Evolutionary conservation across 106 monocot genomes (phyloP).

Genomic region (Dendrobium officinale): DNA sequence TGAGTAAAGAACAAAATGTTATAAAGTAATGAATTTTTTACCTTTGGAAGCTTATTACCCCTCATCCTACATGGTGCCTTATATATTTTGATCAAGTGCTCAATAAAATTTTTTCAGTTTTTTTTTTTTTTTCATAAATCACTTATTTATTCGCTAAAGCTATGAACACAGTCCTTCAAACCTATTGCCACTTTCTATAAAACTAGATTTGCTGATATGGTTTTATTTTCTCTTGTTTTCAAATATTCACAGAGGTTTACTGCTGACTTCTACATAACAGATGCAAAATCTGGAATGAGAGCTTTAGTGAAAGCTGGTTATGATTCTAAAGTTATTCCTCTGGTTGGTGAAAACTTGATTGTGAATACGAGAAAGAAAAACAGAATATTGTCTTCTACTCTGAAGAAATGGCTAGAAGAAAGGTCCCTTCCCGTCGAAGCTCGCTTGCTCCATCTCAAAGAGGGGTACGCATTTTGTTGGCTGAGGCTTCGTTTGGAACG

Average conservation of each 20-base stretch:
- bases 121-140: no score
- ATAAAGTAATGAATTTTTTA: no score
- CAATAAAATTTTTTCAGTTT: no score
- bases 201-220: neutral
- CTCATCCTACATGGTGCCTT: no score
- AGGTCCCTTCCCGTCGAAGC: constrained; percentile 43
- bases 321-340: constrained; percentile 53
- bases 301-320: constrained; percentile 66
- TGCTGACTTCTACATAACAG: constrained; percentile 82
- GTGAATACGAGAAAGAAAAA: constrained; percentile 41
- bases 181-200: no score
- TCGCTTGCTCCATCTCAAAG: constrained; percentile 42
- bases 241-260: constrained; percentile 48
- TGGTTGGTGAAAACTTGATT: constrained; percentile 48
- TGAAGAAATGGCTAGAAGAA: constrained; percentile 70
- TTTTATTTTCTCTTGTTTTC: neutral
- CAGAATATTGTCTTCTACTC: constrained; percentile 52
- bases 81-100: no score
- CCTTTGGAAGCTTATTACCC: no score
- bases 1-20: no score
- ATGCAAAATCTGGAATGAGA: constrained; percentile 55
- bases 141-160: no score
- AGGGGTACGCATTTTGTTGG: constrained; percentile 41
- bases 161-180: no score
- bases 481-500: no score